A percentile compares a stretch with the other conserved stretches of the same genome.
phyloP scores from a whole-genome alignment of 495 filamentous ascomycete genomes.

The Aspergillus conjunctus region DNA sequence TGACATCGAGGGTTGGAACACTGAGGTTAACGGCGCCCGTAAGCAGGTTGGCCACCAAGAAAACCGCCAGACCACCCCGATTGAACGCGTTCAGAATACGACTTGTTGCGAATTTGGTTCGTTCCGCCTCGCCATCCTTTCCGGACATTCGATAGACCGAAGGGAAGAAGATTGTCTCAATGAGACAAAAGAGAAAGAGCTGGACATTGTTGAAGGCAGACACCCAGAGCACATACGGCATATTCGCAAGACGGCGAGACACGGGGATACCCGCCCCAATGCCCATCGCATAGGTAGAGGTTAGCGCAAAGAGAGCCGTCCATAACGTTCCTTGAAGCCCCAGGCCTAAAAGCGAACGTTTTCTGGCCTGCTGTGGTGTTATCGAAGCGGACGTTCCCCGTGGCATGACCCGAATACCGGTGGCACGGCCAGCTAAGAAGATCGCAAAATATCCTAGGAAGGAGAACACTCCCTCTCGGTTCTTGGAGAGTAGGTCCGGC shows the following conservation, averaged over 20 bases:
- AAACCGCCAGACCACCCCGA: conserved; percentile 81
- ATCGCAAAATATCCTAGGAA: conserved; percentile 94
- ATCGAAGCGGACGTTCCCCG: conserved; percentile 46
- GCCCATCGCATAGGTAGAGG: conserved; percentile 68
- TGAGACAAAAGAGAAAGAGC: conserved; percentile 71
- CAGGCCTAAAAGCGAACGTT: conserved; percentile 61
- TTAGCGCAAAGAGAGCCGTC: conserved; percentile 64
- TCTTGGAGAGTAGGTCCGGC: conserved; percentile 76
- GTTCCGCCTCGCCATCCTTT: conserved; percentile 52
- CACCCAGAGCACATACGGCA: conserved; percentile 93
- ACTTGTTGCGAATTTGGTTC: conserved; percentile 72
- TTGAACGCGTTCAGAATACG: conserved; percentile 80
- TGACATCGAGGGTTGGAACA: conserved; percentile 74
- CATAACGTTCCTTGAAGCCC: conserved; percentile 63
- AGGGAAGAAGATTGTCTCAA: conserved; percentile 79
- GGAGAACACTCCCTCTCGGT: conserved; percentile 91
- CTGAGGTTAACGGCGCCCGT: conserved; percentile 89
- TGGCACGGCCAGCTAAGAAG: conserved; percentile 84
- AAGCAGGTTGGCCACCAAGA: conserved; percentile 84
- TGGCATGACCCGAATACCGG: conserved; percentile 77
- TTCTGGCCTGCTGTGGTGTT: conserved; percentile 45
- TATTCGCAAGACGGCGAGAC: conserved; percentile 87
- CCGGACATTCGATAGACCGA: conserved; percentile 58
- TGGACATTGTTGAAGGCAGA: conserved; percentile 82
- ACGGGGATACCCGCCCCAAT: conserved; percentile 65